Conservation (phyloP, 768 basidiomycete species). For the Leccinellum rugosiceps region DNA sequence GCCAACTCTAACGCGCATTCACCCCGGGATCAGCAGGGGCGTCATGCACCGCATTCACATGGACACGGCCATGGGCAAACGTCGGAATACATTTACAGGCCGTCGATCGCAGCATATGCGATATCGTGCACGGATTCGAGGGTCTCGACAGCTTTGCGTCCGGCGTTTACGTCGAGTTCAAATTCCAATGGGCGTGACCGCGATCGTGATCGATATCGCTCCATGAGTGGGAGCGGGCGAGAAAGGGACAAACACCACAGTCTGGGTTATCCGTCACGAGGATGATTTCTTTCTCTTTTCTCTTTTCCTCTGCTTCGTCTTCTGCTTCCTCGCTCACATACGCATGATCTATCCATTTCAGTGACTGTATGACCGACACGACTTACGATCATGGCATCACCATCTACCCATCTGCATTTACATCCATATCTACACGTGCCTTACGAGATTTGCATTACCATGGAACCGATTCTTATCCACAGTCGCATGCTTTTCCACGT, state of each 20-base stretch:
- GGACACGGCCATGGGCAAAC: conserved; percentile 8
- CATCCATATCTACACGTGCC: neutral
- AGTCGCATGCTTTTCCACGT: neutral
- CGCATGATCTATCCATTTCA: neutral
- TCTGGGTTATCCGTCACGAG: conserved; percentile 11
- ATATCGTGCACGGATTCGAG: conserved; percentile 31
- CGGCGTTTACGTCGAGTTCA: conserved; percentile 29
- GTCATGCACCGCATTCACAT: conserved; percentile 1
- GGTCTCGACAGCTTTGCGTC: conserved; percentile 34
- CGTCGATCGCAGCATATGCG: conserved; percentile 31
- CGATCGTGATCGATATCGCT: conserved; percentile 18
- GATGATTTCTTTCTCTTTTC: neutral
- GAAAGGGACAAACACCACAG: conserved; percentile 18
- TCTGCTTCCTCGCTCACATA: neutral
- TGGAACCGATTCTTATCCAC: conserved; percentile 1
- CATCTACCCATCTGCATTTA: neutral
- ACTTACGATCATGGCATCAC: neutral
- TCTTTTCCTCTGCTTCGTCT: neutral
- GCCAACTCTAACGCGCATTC: conserved; percentile 2
- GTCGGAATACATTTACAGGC: conserved; percentile 28
- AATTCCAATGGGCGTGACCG: conserved; percentile 18
- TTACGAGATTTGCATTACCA: neutral
- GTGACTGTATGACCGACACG: neutral
- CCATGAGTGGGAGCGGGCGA: conserved; percentile 2
- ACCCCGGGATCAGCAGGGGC: conserved; percentile 18